These are phyloP conservation scores for Diaporthe vaccinii DNA, from an alignment of 2,329 filamentous ascomycete species.

Conservation along the genomic window DNA sequence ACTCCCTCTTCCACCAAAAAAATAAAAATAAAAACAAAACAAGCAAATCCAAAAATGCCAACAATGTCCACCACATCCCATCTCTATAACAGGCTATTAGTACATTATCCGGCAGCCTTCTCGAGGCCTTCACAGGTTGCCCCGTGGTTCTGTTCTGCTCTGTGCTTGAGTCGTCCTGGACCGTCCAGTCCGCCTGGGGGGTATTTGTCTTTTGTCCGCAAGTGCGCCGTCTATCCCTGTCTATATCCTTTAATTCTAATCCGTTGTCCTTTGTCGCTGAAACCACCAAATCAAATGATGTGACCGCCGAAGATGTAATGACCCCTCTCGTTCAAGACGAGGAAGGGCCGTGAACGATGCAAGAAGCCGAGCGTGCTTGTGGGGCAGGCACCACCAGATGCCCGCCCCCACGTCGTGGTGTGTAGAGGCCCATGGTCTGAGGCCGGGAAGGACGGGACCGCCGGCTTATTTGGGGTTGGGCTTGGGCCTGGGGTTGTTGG, in stretches of 20 bases:
- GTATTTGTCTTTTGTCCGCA: constrained; percentile 23
- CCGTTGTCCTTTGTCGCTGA: constrained; percentile 27
- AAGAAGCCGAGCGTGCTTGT: not conserved
- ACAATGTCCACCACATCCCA: not conserved
- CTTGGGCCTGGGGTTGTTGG: constrained; percentile 40
- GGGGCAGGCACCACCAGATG: not conserved
- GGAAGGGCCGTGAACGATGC: not conserved
- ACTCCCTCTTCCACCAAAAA: not conserved
- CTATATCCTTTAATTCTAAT: constrained; percentile 13
- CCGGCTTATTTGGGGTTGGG: constrained; percentile 41
- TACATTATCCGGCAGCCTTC: constrained; percentile 24
- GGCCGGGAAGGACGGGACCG: not conserved
- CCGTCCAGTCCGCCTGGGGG: constrained; percentile 16
- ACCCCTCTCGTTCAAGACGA: not conserved
- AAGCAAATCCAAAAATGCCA: not conserved
- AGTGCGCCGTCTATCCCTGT: constrained; percentile 36
- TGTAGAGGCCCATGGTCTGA: not conserved
- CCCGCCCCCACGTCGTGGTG: not conserved
- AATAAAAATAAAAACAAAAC: not conserved
- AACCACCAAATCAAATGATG: not conserved
- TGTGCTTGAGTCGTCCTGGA: constrained; percentile 21
- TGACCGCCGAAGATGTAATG: not conserved
- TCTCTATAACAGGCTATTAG: constrained; percentile 8
- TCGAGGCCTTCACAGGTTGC: constrained; percentile 13
- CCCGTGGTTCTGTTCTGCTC: constrained; percentile 2